Evolutionary conservation across 169 alveolate genomes (phyloP), one percentile per base, ranked within the genome.

Genomic region (Neospora caninum): DNA sequence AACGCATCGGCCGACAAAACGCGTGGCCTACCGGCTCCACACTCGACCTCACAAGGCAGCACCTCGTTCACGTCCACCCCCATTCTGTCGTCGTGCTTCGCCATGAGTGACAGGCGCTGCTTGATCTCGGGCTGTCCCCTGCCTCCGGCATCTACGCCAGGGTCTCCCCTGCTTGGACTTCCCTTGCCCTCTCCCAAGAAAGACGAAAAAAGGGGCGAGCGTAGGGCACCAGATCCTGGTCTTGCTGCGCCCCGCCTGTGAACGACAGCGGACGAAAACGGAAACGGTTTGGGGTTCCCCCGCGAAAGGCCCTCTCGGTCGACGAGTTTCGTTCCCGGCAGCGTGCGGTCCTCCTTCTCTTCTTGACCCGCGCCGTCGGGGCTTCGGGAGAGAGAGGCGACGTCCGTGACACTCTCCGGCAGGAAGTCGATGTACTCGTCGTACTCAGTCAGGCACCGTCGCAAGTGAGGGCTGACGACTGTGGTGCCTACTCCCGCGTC

Each of bases 361-460:
- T 49, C 58, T 49, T 22, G 58, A 13, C 18, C 58, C 9, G 58
- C 78, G 13, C 78, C 78, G 20, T 27, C 36, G 36, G 29, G 31
- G 7, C 34, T 0, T 27, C 9, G 34, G 34, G 34, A 64, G 25
- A 45, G 87, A 10, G 87, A 78, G 20, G 45, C 27, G 31, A 78
- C 87, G 42, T 78, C 87, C 39, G 43, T 78, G 10, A 78, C 87
- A 29, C 87, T 78, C 45, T 42, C 41, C 13, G 87, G 87, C 27
- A 78, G 87, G 45, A 31, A 78, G 53, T 20, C 87, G 53, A 78
- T 39, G 87, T 34, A 78, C 43, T 78, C 53, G 25, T 78, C 87
- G 45, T 78, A 78, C 87, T 78, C 87, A 9, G 87, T 78, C 43
- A 78, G 45, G 27, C 87, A 78, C 45, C 87, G 27, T 20, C 87